phyloP scores from a whole-genome alignment of 306 rosid species.

The Acacia confusa region DNA sequence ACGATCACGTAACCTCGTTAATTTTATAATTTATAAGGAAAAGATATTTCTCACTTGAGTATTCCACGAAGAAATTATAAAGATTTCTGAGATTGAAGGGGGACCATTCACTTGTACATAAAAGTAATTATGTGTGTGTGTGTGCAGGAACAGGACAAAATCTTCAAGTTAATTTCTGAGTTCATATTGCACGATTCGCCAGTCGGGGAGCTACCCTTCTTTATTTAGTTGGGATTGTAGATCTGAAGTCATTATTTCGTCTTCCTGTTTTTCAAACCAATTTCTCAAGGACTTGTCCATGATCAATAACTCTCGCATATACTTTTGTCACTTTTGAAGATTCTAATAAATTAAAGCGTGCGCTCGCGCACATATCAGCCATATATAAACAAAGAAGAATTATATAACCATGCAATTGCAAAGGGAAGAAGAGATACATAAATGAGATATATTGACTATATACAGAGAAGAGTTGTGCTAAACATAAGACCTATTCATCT shows the following conservation, averaged over 20 bases:
- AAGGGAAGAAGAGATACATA: not conserved
- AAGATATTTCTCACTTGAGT: constrained; percentile 4
- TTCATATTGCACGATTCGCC: constrained; percentile 37
- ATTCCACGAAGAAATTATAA: not conserved
- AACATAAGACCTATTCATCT: no score
- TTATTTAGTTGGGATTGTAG: no score
- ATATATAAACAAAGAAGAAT: not conserved
- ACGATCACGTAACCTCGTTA: constrained; percentile 10
- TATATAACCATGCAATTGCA: not conserved
- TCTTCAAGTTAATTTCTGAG: constrained; percentile 23
- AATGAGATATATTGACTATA: not conserved
- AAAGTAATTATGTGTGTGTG: no score
- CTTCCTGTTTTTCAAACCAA: not conserved
- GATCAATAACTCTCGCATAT: not conserved
- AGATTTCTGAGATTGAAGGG: constrained; percentile 25
- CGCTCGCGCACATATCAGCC: not conserved
- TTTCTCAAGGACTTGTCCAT: not conserved
- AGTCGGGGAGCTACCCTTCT: not conserved
- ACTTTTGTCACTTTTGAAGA: not conserved
- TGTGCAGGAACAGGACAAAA: constrained; percentile 30
- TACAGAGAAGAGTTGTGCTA: not conserved
- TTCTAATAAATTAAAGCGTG: not conserved
- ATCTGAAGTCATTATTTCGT: no score
- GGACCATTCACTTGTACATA: constrained; percentile 31
- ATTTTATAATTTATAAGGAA: constrained; percentile 15